phyloP scores from a whole-genome alignment of 2,329 filamentous ascomycete genomes.

The Alternaria postmessia region DNA sequence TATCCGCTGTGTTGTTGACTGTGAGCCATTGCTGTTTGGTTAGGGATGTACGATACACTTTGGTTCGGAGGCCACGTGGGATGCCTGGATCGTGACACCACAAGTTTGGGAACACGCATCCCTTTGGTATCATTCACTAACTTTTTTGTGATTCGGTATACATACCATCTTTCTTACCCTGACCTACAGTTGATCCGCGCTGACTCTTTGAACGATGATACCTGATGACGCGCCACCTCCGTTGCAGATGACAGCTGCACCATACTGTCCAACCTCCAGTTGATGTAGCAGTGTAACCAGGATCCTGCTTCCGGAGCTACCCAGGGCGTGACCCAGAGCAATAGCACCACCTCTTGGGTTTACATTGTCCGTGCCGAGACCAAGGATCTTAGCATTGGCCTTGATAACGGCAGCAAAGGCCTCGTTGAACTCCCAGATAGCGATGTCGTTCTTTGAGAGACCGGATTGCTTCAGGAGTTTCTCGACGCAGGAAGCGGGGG shows the following conservation, averaged over 20 bases:
- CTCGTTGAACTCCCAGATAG: conserved; percentile 98
- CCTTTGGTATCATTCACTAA: background rate
- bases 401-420: conserved; percentile 96
- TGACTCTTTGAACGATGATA: conserved; percentile 84
- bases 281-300: conserved; percentile 90
- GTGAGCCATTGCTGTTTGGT: background rate
- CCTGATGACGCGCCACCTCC: conserved; percentile 92
- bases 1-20: background rate
- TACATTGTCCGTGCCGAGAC: conserved; percentile 78
- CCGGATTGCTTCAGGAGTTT: conserved; percentile 88
- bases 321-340: conserved; percentile 87
- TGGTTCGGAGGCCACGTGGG: too few species aligned
- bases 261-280: conserved; percentile 90
- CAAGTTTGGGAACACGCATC: too few species aligned
- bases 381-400: conserved; percentile 91
- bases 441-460: conserved; percentile 88
- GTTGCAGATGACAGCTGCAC: conserved; percentile 95
- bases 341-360: conserved; percentile 93
- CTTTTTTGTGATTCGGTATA: background rate
- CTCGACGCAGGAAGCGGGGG: conserved; percentile 90
- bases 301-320: conserved; percentile 92
- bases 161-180: background rate
- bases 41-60: background rate
- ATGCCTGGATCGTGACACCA: background rate
- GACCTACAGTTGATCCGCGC: conserved; percentile 32